A percentile compares a stretch with the other conserved stretches of the same genome.
phyloP scores from a whole-genome alignment of 306 rosid species.

The Mimosa pudica region DNA sequence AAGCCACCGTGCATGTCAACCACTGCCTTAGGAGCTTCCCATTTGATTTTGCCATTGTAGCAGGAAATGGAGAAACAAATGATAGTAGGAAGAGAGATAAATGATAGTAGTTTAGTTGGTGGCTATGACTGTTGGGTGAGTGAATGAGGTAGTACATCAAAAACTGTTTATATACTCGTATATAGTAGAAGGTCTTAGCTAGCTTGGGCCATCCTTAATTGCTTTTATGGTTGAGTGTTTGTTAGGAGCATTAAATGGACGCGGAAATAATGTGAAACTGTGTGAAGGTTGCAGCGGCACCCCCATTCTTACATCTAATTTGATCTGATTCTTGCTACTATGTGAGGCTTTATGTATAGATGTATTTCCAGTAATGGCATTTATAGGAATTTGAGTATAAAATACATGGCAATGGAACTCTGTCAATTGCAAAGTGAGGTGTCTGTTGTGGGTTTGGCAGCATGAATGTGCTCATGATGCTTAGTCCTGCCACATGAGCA shows the following conservation, averaged over 20 bases:
- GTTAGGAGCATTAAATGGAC: constrained; percentile 71
- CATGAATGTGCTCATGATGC: constrained; percentile 9
- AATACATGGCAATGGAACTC: constrained; percentile 1
- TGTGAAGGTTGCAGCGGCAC: constrained; percentile 4
- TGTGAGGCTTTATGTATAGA: constrained; percentile 1
- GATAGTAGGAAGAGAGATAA: neutral
- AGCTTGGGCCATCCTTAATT: neutral
- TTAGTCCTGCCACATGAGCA: neutral
- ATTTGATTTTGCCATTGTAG: constrained; percentile 21
- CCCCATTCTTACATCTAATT: neutral
- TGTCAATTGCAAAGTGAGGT: constrained; percentile 2
- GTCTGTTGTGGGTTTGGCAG: neutral
- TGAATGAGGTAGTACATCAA: constrained; percentile 29
- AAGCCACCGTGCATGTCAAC: constrained; percentile 18
- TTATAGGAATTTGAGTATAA: neutral
- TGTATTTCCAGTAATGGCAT: neutral
- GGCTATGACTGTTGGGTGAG: constrained; percentile 16
- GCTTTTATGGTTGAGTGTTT: constrained; percentile 56
- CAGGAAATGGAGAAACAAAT: neutral
- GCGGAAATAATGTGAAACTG: constrained; percentile 56
- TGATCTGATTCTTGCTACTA: neutral
- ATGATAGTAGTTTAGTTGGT: neutral
- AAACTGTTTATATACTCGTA: constrained; percentile 35
- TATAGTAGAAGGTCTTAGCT: constrained; percentile 33
- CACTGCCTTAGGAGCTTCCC: neutral